Evolutionary conservation across 169 alveolate genomes (phyloP).

Genomic region (Eimeria acervulina): DNA sequence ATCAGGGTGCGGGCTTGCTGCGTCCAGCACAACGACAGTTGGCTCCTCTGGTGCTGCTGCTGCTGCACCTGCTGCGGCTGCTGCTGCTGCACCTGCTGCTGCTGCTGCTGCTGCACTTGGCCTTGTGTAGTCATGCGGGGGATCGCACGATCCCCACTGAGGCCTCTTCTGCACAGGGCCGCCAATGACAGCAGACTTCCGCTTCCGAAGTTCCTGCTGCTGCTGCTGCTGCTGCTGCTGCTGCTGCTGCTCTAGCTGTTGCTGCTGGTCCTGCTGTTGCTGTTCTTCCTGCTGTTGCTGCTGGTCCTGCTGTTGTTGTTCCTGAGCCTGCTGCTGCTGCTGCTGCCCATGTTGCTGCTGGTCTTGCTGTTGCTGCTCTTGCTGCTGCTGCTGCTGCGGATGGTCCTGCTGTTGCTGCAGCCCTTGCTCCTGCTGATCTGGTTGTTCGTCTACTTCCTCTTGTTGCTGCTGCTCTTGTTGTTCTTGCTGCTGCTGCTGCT

Average conservation of each 20-base stretch:
- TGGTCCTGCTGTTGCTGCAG: conserved; percentile 9
- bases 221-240: conserved; percentile 4
- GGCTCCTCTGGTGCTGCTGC: too few relatives aligned
- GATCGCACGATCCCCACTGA: too few relatives aligned
- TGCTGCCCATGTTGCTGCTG: not conserved
- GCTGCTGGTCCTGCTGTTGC: not conserved
- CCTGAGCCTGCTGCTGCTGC: not conserved
- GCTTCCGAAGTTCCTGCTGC: too few relatives aligned
- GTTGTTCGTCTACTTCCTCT: not conserved
- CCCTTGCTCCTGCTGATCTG: not conserved
- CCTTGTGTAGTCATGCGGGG: too few relatives aligned
- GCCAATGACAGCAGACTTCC: too few relatives aligned
- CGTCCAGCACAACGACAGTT: too few relatives aligned
- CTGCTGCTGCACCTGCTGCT: too few relatives aligned
- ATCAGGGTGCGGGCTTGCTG: too few relatives aligned
- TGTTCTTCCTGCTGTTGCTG: not conserved
- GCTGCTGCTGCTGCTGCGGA: conserved; percentile 42
- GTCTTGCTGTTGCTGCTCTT: not conserved
- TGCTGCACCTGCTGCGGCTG: too few relatives aligned
- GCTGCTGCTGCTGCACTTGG: too few relatives aligned
- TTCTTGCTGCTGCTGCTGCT: not conserved
- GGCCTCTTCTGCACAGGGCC: too few relatives aligned
- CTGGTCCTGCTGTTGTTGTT: too few relatives aligned
- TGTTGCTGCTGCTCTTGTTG: not conserved
- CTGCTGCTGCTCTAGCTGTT: not conserved